phyloP scores from a whole-genome alignment of 2,329 filamentous ascomycete species.

The Fusarium goolgardi region DNA sequence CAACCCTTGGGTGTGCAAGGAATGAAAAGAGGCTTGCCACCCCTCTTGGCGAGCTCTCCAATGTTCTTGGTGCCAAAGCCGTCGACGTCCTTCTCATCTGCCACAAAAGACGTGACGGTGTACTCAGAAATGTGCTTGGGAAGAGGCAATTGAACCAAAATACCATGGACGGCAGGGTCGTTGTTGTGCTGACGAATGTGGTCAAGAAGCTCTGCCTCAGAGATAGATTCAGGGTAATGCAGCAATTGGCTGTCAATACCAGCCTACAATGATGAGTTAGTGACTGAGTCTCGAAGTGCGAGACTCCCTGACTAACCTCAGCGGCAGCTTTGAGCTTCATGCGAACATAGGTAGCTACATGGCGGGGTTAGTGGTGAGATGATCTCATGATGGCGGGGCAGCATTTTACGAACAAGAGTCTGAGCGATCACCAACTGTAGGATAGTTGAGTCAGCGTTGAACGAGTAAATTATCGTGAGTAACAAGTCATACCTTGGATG shows the following conservation, averaged over 20 bases:
- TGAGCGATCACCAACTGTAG: slow-evolving; percentile 85
- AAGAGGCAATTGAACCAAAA: slow-evolving; percentile 92
- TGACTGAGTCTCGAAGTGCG: slow-evolving; percentile 2
- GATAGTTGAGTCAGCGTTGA: slow-evolving; percentile 41
- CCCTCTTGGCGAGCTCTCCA: slow-evolving; percentile 95
- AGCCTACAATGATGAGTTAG: slow-evolving; percentile 64
- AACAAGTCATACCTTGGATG: slow-evolving; percentile 78
- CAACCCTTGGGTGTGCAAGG: slow-evolving; percentile 98
- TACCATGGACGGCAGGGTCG: slow-evolving; percentile 86
- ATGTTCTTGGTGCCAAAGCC: slow-evolving; percentile 96
- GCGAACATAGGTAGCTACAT: slow-evolving; percentile 91
- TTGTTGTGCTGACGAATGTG: slow-evolving; percentile 86
- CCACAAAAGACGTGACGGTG: slow-evolving; percentile 86
- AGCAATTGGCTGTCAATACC: slow-evolving; percentile 89
- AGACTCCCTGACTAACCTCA: slow-evolving; percentile 69
- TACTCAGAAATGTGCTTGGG: slow-evolving; percentile 93
- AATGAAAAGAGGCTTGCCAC: slow-evolving; percentile 87
- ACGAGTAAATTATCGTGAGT: slow-evolving; percentile 11
- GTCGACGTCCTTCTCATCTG: slow-evolving; percentile 96
- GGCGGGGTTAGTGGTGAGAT: slow-evolving; percentile 39
- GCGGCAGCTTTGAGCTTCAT: slow-evolving; percentile 99
- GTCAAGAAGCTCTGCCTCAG: slow-evolving; percentile 87
- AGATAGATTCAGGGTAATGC: slow-evolving; percentile 83
- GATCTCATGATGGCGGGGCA: slow-evolving; percentile 40
- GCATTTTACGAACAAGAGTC: slow-evolving; percentile 76